Evolutionary conservation across 2,329 filamentous ascomycete genomes (phyloP), one percentile per base, ranked within the genome.

Genomic region (Pyrenophora seminiperda): DNA sequence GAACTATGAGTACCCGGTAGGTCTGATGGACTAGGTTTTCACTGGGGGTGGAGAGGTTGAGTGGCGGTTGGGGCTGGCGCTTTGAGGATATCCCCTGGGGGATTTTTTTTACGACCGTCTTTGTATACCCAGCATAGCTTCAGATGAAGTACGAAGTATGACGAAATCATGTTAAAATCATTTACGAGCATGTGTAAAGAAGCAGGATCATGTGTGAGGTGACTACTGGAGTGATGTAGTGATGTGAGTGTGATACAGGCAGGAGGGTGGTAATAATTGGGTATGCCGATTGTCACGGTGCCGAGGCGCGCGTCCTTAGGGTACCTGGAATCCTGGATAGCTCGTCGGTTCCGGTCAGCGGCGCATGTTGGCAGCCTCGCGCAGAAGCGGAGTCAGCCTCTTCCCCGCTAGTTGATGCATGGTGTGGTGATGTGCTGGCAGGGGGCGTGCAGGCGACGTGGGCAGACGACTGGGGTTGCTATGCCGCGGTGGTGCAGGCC

Each of bases 1-100:
- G 46, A 58, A 57, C 18, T 47, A 53, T n/a, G 39, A 60, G 19
- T 66, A 66, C 27, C 49, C 50, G 9, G 56, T 64, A 3, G 46
- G 40, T 7, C 40, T 65, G 34, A 60, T 58, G 37, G 58, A 62
- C 14, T 63, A 59, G 34, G 48, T 11, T 27, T 11, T 27, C 10
- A 27, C 2, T 13, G 24, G 24, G 24, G 9, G 22, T 27, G 10
- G 24, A 27, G 24, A 11, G 5, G 13, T 27, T 27, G 24, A 17
- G 31, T 53, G 31, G 36, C 32, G 31, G 31, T 17, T 32, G 29
- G 30, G 36, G n/a, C n/a, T 27, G 50, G 33, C 24, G 37, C 34
- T 41, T 34, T 30, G 19, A 15, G 24, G 29, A 34, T 27, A 39
- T 46, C 38, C 49, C 36, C 41, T 43, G 13, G 36, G 33, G 44